Evolutionary conservation across 306 rosid species (phyloP).

Genomic region (Cucurbita maxima): DNA sequence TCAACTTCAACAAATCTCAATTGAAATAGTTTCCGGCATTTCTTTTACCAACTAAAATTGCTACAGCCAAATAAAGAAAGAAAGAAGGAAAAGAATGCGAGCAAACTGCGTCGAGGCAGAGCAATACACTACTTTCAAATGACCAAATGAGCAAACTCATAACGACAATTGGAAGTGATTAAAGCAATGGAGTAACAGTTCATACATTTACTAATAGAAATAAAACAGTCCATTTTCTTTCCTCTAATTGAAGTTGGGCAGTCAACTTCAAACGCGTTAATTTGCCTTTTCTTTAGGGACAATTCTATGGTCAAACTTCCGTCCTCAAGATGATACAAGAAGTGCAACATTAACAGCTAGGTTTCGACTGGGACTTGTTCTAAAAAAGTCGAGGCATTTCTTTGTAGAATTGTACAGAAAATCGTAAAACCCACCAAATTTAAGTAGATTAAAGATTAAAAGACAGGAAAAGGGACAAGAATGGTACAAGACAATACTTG

Average conservation of each 20-base stretch:
- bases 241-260: neutral
- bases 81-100: neutral
- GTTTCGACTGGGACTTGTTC: no score
- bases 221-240: neutral
- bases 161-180: neutral
- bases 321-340: neutral
- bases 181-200: neutral
- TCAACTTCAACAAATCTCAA: slow-evolving; percentile 27
- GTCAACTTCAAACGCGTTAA: neutral
- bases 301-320: neutral
- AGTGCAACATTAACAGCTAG: no score
- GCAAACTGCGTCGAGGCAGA: neutral
- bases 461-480: neutral
- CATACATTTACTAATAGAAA: neutral
- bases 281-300: neutral
- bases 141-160: neutral
- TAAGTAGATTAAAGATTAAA: neutral
- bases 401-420: neutral
- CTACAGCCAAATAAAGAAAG: neutral
- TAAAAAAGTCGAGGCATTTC: no score
- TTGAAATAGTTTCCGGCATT: slow-evolving; percentile 9
- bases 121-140: neutral
- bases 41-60: slow-evolving; percentile 10
- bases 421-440: neutral
- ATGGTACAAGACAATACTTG: neutral